Evolutionary conservation across 495 filamentous ascomycete genomes (phyloP).

Genomic region (Hyaloscypha hepaticicola): DNA sequence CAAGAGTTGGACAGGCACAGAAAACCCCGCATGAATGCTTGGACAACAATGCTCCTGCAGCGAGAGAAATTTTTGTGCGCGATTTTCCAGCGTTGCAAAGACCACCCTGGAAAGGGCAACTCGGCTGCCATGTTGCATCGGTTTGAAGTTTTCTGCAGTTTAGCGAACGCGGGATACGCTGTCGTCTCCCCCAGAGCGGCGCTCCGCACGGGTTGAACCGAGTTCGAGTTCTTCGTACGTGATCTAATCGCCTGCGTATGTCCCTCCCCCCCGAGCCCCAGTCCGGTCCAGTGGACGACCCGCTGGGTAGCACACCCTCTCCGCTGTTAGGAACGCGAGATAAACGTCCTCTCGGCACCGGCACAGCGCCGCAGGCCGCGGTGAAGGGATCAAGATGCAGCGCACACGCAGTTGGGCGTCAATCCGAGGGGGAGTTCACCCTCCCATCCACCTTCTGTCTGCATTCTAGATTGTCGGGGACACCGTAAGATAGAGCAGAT

Average conservation of each 20-base stretch:
- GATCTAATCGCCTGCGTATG: slow-evolving; percentile 9
- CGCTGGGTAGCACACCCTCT: slow-evolving; percentile 3
- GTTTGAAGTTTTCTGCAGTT: background rate
- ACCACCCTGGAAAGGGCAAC: background rate
- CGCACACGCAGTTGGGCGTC: background rate
- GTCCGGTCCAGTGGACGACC: background rate
- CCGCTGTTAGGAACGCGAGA: background rate
- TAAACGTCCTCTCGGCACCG: background rate
- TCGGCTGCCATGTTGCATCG: background rate
- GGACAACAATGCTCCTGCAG: background rate
- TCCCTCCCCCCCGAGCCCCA: no score
- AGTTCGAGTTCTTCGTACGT: slow-evolving; percentile 13
- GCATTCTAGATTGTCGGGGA: background rate
- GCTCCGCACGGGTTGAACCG: slow-evolving; percentile 1
- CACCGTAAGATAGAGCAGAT: background rate
- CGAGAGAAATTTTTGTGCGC: background rate
- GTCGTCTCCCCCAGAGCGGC: background rate
- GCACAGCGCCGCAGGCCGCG: background rate
- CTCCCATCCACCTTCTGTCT: background rate
- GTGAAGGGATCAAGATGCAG: background rate
- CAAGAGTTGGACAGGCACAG: background rate
- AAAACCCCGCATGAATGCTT: background rate
- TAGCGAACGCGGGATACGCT: slow-evolving; percentile 9
- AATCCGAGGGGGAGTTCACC: background rate
- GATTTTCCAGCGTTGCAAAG: background rate